Conservation (phyloP, 495 filamentous ascomycete genomes). For the Trichoderma parareesei region DNA sequence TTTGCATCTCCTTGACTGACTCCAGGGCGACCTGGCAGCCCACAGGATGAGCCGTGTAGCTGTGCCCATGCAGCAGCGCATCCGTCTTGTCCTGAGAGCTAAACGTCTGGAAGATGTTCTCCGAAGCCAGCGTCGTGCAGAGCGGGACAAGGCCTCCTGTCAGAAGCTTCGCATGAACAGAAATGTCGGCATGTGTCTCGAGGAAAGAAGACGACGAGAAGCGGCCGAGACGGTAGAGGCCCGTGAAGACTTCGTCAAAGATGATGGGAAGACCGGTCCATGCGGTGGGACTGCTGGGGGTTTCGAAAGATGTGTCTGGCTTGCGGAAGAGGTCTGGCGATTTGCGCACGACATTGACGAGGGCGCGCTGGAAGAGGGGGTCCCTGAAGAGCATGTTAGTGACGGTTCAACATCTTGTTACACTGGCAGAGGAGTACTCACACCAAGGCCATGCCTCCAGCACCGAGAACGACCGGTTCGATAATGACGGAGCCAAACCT, state of each 20-base stretch:
- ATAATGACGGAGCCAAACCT: slow-evolving; percentile 68
- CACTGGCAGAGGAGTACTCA: slow-evolving; percentile 27
- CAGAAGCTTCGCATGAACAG: slow-evolving; percentile 68
- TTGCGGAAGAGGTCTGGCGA: slow-evolving; percentile 41
- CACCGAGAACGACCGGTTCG: slow-evolving; percentile 68
- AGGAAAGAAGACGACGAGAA: slow-evolving; percentile 59
- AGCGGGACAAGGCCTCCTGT: slow-evolving; percentile 73
- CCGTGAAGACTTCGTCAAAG: slow-evolving; percentile 77
- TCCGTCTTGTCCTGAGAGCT: slow-evolving; percentile 58
- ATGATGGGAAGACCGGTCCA: slow-evolving; percentile 70
- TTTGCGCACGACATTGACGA: slow-evolving; percentile 54
- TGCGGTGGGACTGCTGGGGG: slow-evolving; percentile 8
- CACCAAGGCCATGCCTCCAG: slow-evolving; percentile 72
- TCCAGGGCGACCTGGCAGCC: slow-evolving; percentile 64
- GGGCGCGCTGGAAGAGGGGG: slow-evolving; percentile 64
- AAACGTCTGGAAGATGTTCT: slow-evolving; percentile 65
- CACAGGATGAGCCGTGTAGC: slow-evolving; percentile 71
- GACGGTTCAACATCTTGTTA: background rate
- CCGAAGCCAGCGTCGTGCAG: slow-evolving; percentile 58
- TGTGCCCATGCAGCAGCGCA: slow-evolving; percentile 70
- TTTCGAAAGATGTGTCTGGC: background rate
- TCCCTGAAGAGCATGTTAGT: slow-evolving; percentile 41
- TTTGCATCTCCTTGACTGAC: slow-evolving; percentile 45
- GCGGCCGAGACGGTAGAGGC: slow-evolving; percentile 67
- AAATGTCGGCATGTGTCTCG: slow-evolving; percentile 56